phyloP scores from a whole-genome alignment of 805 yeast species.

The Maudiozyma saulgeensis region DNA sequence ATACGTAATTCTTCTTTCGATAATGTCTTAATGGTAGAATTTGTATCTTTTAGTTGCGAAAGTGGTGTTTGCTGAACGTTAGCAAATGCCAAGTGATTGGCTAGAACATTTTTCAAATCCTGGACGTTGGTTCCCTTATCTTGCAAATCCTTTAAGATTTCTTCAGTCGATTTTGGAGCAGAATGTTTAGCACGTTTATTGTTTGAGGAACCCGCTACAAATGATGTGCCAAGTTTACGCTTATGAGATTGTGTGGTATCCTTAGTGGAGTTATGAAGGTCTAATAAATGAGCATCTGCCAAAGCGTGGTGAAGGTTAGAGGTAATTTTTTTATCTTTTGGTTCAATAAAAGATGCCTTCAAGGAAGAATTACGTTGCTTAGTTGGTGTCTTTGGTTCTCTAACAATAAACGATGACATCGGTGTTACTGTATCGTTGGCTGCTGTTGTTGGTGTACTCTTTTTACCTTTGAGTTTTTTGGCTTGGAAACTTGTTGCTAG shows the following conservation, averaged over 20 bases:
- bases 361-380: not conserved
- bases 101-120: conserved; percentile 54
- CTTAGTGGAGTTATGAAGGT: not conserved
- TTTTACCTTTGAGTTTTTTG: not conserved
- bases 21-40: conserved; percentile 42
- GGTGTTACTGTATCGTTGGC: not conserved
- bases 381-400: conserved; percentile 3
- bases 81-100: conserved; percentile 86
- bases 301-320: not conserved
- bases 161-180: conserved; percentile 3
- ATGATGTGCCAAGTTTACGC: not conserved
- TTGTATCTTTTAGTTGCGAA: conserved; percentile 53
- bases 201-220: not conserved
- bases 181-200: not conserved
- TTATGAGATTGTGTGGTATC: not conserved
- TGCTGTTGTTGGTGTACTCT: not conserved
- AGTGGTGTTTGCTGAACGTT: conserved; percentile 82
- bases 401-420: not conserved
- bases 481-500: not conserved
- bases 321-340: not conserved
- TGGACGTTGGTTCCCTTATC: conserved; percentile 33
- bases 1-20: conserved; percentile 39
- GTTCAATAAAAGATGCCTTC: not conserved
- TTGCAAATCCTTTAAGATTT: conserved; percentile 3
- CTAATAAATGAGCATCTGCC: not conserved